Evolutionary conservation across 257 asterid species (phyloP).

Genomic region (Lithospermum erythrorhizon): DNA sequence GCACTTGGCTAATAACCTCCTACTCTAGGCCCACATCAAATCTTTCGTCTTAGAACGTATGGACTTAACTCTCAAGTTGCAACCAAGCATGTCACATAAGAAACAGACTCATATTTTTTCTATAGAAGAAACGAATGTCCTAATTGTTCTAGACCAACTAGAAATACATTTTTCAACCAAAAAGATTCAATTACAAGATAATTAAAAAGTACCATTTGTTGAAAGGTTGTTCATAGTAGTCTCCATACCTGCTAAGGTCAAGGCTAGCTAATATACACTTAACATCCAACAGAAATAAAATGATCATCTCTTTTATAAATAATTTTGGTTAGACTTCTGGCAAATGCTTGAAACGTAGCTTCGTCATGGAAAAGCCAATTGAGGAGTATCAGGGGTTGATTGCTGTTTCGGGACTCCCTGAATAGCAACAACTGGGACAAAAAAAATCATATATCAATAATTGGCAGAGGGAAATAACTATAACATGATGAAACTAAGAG

Average conservation of each 20-base stretch:
- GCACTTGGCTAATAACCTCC: no score
- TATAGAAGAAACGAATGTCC: background rate
- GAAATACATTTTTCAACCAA: background rate
- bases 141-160: background rate
- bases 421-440: constrained; percentile 35
- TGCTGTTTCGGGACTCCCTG: constrained; percentile 38
- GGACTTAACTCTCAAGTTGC: no score
- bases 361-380: constrained; percentile 88
- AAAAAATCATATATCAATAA: constrained; percentile 4
- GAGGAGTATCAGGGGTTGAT: constrained; percentile 54
- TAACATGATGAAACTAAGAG: background rate
- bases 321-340: constrained; percentile 37
- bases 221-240: constrained; percentile 21
- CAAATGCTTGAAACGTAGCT: constrained; percentile 34
- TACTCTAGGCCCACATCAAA: no score
- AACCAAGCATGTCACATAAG: no score
- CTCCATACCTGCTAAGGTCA: no score
- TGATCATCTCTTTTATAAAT: constrained; percentile 56
- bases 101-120: no score
- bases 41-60: no score
- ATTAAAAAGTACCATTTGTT: constrained; percentile 39
- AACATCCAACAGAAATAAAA: constrained; percentile 71
- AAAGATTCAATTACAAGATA: background rate
- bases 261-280: constrained; percentile 68
- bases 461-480: background rate